Base-by-base conservation (phyloP, 306 rosid genomes). In the Cicer yamashitae region DNA sequence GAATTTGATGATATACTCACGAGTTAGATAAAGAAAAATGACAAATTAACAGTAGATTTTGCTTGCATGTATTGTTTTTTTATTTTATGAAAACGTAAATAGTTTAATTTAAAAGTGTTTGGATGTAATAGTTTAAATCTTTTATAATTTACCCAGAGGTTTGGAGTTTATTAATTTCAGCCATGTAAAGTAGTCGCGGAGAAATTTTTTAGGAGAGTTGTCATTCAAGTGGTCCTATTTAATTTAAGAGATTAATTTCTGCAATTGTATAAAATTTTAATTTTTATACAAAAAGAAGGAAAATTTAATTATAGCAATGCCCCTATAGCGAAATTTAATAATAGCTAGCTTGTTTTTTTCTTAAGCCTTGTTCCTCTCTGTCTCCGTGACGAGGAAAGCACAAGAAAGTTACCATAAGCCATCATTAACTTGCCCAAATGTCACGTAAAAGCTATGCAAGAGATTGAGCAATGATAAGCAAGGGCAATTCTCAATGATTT, bases 1-100 rank as follows among this genome's bases (percentile, higher is more conserved):
- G 70, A 70, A 76, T 59, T 62, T 76, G 8, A 44, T 30, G 62
- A 43, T 30, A n/a, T 63, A 47, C 25, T n/a, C 71, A 18, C 46
- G 15, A 66, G 53, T 63, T 52, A 11, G n/a, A 20, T 34, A 53
- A 10, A 30, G 3, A 14, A 60, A 39, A 59, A 6, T 37, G 25
- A 40, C 45, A 46, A 57, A 52, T 17, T 73, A 44, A 43, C 6
- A 12, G 8, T 59, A 13, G 12, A 22, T 8, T 58, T 73, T 60
- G 78, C 47, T 74, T 69, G 61, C 7, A 18, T 18, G 46, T 43
- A 4, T 43, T 43, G 10, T 7, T 18, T 56, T 20, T 44, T 25
- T 11, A 3, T 40, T 41, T 8, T 41, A 59, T 34, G 43, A 7
- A 34, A 59, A 59, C 2, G 44, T 46, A 37, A 10, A 22, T 52